Percentiles rank a stretch among this genome's conserved stretches.
Conservation (phyloP, 169 alveolate genomes). For the Plasmodium vinckei region DNA sequence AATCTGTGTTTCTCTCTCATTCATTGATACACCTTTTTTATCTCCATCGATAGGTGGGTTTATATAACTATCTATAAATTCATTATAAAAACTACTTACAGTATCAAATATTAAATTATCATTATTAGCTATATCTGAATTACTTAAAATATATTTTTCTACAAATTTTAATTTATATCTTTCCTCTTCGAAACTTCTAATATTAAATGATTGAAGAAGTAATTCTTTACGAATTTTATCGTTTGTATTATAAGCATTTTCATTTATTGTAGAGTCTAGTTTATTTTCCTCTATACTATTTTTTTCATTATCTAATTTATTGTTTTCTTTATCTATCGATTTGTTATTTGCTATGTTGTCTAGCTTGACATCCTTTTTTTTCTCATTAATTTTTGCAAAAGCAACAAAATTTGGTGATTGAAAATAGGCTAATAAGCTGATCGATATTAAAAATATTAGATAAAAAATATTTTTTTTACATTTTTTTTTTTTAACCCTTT, state of each 20-base stretch:
- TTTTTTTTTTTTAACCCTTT: conserved; percentile 23
- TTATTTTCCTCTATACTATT: neutral
- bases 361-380: neutral
- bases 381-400: conserved; percentile 24
- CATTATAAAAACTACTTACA: conserved; percentile 17
- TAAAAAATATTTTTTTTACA: neutral
- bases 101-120: conserved; percentile 53
- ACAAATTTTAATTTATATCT: conserved; percentile 38
- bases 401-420: neutral
- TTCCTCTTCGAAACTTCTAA: conserved; percentile 19
- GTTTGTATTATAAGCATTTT: neutral
- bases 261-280: neutral
- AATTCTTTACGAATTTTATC: conserved; percentile 17
- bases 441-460: conserved; percentile 26
- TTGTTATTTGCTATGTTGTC: neutral
- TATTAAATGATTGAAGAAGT: conserved; percentile 21
- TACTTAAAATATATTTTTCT: conserved; percentile 8
- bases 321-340: neutral
- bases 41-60: neutral
- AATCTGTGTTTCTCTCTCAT: conserved; percentile 14
- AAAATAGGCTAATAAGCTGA: conserved; percentile 10
- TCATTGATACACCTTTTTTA: neutral
- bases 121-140: conserved; percentile 21
- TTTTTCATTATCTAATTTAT: conserved; percentile 4
- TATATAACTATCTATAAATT: conserved; percentile 1